Percentiles rank a stretch among this genome's conserved stretches.
phyloP scores from a whole-genome alignment of 768 basidiomycete genomes.

The Russula earlei region DNA sequence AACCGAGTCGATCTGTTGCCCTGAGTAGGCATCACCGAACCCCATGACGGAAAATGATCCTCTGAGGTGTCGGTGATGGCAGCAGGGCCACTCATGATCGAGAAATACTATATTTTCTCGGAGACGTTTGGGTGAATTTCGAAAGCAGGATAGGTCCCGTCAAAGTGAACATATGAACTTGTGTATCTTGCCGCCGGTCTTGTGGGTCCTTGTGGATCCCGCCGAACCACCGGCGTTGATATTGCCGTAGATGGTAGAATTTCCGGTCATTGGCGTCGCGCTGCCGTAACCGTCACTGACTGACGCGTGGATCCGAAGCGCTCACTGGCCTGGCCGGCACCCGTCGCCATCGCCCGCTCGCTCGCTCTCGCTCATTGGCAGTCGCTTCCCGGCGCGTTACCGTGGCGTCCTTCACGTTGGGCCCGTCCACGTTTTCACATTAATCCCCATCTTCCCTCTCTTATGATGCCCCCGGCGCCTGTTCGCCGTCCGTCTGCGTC shows the following conservation, averaged over 20 bases:
- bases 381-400: neutral
- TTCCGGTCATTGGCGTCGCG: neutral
- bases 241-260: neutral
- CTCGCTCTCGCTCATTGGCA: neutral
- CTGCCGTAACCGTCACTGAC: neutral
- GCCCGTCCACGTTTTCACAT: neutral
- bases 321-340: too few relatives aligned
- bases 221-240: neutral
- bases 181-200: neutral
- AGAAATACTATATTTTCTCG: neutral
- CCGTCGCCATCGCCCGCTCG: too few relatives aligned
- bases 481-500: conserved; percentile 57
- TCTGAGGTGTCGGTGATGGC: neutral
- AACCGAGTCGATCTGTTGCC: neutral
- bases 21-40: neutral
- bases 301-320: conserved; percentile 9
- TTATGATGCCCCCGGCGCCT: conserved; percentile 30
- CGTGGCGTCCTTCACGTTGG: neutral
- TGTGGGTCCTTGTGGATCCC: conserved; percentile 29
- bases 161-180: too few relatives aligned
- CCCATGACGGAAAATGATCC: neutral
- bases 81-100: neutral
- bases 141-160: neutral
- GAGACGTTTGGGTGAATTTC: neutral
- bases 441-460: neutral